Percentiles rank a stretch among this genome's conserved stretches.
These are phyloP conservation scores for Paraphoma chrysanthemicola DNA, from an alignment of 2,329 filamentous ascomycete species.

Conservation along the genomic window DNA sequence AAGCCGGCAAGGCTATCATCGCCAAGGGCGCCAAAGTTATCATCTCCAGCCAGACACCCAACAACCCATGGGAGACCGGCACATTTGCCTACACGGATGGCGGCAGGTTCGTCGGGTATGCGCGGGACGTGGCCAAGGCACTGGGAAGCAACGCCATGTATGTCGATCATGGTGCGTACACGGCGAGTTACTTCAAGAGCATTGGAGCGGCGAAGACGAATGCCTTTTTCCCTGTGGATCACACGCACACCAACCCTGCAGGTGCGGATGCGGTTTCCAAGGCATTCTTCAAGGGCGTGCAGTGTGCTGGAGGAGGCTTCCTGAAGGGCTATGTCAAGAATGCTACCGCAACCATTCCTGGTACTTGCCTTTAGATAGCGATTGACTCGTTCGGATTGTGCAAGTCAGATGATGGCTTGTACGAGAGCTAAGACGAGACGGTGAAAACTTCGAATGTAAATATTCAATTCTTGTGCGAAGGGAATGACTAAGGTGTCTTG, in stretches of 20 bases:
- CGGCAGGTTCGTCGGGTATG: conserved; percentile 64
- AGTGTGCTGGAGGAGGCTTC: conserved; percentile 55
- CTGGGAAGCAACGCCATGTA: conserved; percentile 57
- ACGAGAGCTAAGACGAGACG: neutral
- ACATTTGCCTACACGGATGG: conserved; percentile 54
- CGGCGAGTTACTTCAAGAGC: conserved; percentile 60
- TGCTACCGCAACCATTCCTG: conserved; percentile 36
- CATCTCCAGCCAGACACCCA: conserved; percentile 65
- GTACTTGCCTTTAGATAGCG: conserved; percentile 32
- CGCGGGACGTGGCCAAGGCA: conserved; percentile 52
- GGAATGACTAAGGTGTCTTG: too few species aligned
- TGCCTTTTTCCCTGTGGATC: conserved; percentile 64
- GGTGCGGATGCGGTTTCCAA: conserved; percentile 64
- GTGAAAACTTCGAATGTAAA: neutral
- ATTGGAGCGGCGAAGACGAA: conserved; percentile 60
- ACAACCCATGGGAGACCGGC: conserved; percentile 69
- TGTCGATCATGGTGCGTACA: conserved; percentile 67
- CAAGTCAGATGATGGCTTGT: too few species aligned
- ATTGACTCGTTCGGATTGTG: too few species aligned
- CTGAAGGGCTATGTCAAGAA: conserved; percentile 51
- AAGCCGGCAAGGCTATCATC: conserved; percentile 62
- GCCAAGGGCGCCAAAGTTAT: conserved; percentile 66
- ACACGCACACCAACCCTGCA: conserved; percentile 66
- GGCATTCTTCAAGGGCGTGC: conserved; percentile 65
- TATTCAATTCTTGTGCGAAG: neutral